Conservation (phyloP, 2,329 filamentous ascomycete species). For the Microsporum ferrugineum region DNA sequence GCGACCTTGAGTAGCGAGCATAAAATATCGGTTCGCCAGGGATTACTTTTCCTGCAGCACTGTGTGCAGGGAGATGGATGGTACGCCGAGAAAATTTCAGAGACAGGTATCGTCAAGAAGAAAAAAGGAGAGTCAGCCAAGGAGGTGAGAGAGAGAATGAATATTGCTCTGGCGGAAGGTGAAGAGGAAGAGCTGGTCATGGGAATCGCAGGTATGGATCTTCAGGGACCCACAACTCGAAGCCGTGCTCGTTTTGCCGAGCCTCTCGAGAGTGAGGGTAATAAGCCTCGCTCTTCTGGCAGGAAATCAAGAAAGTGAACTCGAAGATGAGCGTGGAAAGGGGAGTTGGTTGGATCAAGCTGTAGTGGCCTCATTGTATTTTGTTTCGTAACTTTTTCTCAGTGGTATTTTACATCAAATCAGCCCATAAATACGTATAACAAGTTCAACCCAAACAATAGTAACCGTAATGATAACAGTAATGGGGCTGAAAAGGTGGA, state of each 20-base stretch:
- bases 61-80: neutral
- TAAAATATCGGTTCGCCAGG: conserved; percentile 8
- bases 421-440: too few species aligned
- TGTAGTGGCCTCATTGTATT: too few species aligned
- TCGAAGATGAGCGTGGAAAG: neutral
- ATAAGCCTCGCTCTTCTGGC: neutral
- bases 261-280: neutral
- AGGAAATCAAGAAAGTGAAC: neutral
- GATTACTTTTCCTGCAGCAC: conserved; percentile 6
- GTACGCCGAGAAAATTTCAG: neutral
- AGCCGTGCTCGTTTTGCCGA: neutral
- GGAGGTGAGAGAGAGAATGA: neutral
- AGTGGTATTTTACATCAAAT: too few species aligned
- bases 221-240: neutral
- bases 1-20: neutral
- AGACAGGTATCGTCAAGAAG: neutral
- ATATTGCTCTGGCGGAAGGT: too few species aligned
- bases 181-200: too few species aligned
- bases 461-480: too few species aligned
- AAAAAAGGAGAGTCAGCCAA: neutral
- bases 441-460: too few species aligned
- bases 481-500: too few species aligned
- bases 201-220: neutral
- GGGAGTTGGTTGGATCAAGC: too few species aligned
- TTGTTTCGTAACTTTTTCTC: too few species aligned